These are phyloP conservation scores for Gentiana macrophylla DNA, from an alignment of 257 asterid genomes.

Conservation along the genomic window DNA sequence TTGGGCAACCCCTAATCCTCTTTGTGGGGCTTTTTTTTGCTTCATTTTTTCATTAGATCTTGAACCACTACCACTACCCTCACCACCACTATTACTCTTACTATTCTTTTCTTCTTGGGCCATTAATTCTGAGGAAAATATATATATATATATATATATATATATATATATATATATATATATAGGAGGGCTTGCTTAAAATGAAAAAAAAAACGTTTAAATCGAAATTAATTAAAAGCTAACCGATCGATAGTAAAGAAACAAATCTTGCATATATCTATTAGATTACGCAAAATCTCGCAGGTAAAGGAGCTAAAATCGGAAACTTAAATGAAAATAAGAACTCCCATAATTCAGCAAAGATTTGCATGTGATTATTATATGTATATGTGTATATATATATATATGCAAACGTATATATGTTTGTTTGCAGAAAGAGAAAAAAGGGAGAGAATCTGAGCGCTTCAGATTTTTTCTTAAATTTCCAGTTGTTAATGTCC, in stretches of 20 bases:
- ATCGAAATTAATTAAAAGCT: no score
- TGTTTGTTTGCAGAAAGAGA: background rate
- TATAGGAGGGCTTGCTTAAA: no score
- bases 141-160: no score
- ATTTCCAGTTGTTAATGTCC: slow-evolving; percentile 33
- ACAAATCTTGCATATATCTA: slow-evolving; percentile 15
- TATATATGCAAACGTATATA: background rate
- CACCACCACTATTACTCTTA: no score
- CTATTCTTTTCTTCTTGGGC: slow-evolving; percentile 43
- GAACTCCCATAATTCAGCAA: slow-evolving; percentile 30
- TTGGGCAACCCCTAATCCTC: slow-evolving; percentile 95
- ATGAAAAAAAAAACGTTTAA: no score
- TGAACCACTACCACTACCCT: slow-evolving; percentile 12
- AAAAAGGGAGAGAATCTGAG: slow-evolving; percentile 23
- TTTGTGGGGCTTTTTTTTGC: slow-evolving; percentile 73
- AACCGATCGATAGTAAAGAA: background rate
- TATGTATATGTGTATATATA: background rate
- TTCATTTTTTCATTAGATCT: slow-evolving; percentile 43
- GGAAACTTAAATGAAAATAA: slow-evolving; percentile 27
- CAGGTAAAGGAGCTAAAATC: slow-evolving; percentile 24
- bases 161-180: no score
- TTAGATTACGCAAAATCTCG: slow-evolving; percentile 24
- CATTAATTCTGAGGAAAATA: slow-evolving; percentile 18
- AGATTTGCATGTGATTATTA: slow-evolving; percentile 18
- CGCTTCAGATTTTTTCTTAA: slow-evolving; percentile 39